Evolutionary conservation across 2,329 filamentous ascomycete species (phyloP).

Genomic region (Pyrenochaeta sp.): DNA sequence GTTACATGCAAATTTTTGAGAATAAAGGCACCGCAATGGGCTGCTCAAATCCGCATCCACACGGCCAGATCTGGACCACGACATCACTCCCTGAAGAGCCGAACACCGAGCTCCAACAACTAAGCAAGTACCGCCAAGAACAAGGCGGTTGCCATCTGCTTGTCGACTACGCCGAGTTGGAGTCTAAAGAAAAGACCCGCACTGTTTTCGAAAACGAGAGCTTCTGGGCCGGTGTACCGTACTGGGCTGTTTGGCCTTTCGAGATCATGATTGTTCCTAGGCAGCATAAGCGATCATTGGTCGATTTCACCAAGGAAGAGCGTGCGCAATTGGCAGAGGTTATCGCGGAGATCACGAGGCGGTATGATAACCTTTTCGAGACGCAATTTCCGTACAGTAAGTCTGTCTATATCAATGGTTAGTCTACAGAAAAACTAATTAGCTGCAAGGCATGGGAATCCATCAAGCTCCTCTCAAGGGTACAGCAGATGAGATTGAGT

Average conservation of each 20-base stretch:
- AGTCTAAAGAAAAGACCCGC: conserved; percentile 81
- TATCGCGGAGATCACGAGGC: conserved; percentile 84
- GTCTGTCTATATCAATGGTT: conserved; percentile 27
- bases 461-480: conserved; percentile 93
- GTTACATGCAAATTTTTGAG: conserved; percentile 99
- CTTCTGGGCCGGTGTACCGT: conserved; percentile 90
- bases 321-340: conserved; percentile 79
- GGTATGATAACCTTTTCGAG: conserved; percentile 97
- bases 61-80: conserved; percentile 96
- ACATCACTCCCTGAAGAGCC: conserved; percentile 92
- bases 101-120: conserved; percentile 76
- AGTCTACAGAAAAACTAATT: neutral
- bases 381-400: conserved; percentile 93
- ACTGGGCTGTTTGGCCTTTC: conserved; percentile 98
- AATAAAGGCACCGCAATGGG: conserved; percentile 99
- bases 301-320: conserved; percentile 80
- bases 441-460: conserved; percentile 77
- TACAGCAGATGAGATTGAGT: conserved; percentile 81
- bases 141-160: conserved; percentile 80
- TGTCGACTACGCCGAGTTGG: conserved; percentile 85
- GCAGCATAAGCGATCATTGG: conserved; percentile 81
- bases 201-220: conserved; percentile 86
- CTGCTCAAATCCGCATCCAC: conserved; percentile 97
- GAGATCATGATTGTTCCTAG: conserved; percentile 91
- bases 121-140: conserved; percentile 78